A percentile compares a stretch with the other conserved stretches of the same genome.
Evolutionary conservation across 306 rosid genomes (phyloP).

Genomic region (Biancaea sappan): DNA sequence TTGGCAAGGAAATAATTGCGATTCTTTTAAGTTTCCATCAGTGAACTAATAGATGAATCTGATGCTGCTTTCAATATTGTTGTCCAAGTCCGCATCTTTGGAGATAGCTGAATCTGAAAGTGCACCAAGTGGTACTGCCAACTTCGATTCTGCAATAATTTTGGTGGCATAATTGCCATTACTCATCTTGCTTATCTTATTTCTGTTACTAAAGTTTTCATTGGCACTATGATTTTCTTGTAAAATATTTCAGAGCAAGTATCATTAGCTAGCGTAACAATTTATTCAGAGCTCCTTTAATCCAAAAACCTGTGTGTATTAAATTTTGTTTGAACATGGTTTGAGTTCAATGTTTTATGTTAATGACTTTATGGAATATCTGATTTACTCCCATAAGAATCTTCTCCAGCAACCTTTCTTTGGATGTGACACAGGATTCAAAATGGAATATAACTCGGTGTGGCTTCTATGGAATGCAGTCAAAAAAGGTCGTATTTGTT

Average conservation of each 20-base stretch:
- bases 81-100: slow-evolving; percentile 82
- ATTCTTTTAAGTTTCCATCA: too few relatives aligned
- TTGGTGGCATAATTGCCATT: not conserved
- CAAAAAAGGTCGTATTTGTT: slow-evolving; percentile 83
- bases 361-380: not conserved
- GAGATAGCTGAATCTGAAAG: slow-evolving; percentile 75
- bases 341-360: not conserved
- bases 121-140: slow-evolving; percentile 44
- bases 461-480: slow-evolving; percentile 97
- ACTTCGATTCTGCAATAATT: not conserved
- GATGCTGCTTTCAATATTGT: slow-evolving; percentile 3
- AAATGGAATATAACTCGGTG: slow-evolving; percentile 71
- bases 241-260: not conserved
- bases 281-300: not conserved
- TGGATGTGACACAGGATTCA: slow-evolving; percentile 61
- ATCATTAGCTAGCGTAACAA: not conserved
- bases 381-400: slow-evolving; percentile 47
- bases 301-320: not conserved
- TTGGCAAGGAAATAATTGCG: too few relatives aligned
- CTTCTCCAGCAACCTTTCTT: slow-evolving; percentile 84
- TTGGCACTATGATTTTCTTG: not conserved
- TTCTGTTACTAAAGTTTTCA: not conserved
- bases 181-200: too few relatives aligned
- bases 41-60: too few relatives aligned
- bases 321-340: not conserved